Percentiles rank a stretch among this genome's conserved stretches.
These are phyloP conservation scores for Suillus ampliporus DNA, from an alignment of 768 basidiomycete species.

Conservation along the genomic window DNA sequence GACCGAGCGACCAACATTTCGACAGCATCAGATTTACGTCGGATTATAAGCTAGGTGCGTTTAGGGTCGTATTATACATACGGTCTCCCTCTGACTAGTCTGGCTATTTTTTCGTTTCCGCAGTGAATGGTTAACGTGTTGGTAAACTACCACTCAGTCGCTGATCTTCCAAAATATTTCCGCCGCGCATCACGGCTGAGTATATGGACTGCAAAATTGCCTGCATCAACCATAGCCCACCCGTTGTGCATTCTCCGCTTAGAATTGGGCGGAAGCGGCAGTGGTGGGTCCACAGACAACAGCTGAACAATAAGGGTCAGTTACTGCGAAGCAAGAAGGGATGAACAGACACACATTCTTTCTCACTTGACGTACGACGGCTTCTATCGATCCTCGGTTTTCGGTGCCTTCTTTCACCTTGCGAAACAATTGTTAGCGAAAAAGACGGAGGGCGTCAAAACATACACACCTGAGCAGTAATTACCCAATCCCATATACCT, in stretches of 20 bases:
- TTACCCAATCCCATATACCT: constrained; percentile 79
- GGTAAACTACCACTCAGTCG: constrained; percentile 32
- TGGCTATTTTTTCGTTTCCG: too few relatives aligned
- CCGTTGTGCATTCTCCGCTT: constrained; percentile 67
- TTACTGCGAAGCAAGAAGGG: constrained; percentile 7
- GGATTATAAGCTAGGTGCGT: too few relatives aligned
- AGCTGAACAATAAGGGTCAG: constrained; percentile 47
- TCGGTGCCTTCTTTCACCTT: constrained; percentile 89
- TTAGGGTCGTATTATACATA: too few relatives aligned
- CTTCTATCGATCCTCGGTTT: constrained; percentile 77
- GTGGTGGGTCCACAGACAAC: constrained; percentile 58
- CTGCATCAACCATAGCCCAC: constrained; percentile 87
- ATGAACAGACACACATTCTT: constrained; percentile 60
- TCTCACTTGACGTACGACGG: constrained; percentile 69
- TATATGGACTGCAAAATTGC: constrained; percentile 80
- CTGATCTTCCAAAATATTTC: constrained; percentile 59
- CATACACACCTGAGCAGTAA: constrained; percentile 69
- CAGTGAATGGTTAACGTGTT: background rate
- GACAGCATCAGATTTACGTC: too few relatives aligned
- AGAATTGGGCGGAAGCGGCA: constrained; percentile 66
- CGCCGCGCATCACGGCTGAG: constrained; percentile 68
- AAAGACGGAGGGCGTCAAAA: background rate
- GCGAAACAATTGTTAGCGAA: constrained; percentile 2
- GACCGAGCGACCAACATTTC: too few relatives aligned
- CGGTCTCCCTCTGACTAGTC: too few relatives aligned